A percentile compares a stretch with the other conserved stretches of the same genome.
Evolutionary conservation across 495 filamentous ascomycete genomes (phyloP).

Genomic region (Neurospora pannonica): DNA sequence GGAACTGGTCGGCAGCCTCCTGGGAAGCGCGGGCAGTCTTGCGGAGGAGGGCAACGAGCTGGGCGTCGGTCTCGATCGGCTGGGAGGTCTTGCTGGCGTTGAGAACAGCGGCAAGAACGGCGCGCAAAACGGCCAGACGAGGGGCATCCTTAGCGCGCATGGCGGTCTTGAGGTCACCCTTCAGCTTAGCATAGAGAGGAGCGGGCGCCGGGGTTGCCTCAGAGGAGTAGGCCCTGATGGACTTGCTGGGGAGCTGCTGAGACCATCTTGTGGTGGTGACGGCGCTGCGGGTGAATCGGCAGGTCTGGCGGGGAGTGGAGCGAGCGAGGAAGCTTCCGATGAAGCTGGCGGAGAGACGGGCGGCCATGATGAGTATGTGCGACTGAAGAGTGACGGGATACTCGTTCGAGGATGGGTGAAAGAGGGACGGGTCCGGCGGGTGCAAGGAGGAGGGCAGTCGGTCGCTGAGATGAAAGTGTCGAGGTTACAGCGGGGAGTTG

Average conservation of each 20-base stretch:
- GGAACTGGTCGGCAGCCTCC: slow-evolving; percentile 40
- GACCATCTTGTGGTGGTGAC: background rate
- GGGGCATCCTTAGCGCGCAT: slow-evolving; percentile 50
- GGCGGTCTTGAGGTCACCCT: slow-evolving; percentile 49
- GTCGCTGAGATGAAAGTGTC: background rate
- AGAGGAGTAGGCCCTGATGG: slow-evolving; percentile 28
- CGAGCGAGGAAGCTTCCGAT: slow-evolving; percentile 13
- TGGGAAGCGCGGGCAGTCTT: slow-evolving; percentile 29
- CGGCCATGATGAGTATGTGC: slow-evolving; percentile 7
- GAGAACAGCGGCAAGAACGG: slow-evolving; percentile 41
- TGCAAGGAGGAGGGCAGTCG: background rate
- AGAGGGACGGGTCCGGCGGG: background rate
- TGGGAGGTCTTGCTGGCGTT: slow-evolving; percentile 49
- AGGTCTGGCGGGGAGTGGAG: slow-evolving; percentile 6
- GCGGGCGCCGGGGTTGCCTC: slow-evolving; percentile 26
- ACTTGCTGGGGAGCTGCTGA: background rate
- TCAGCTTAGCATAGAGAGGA: slow-evolving; percentile 36
- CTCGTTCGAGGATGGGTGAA: background rate
- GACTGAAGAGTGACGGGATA: background rate
- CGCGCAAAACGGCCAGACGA: slow-evolving; percentile 44
- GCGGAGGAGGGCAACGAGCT: slow-evolving; percentile 44
- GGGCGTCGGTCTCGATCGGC: slow-evolving; percentile 46
- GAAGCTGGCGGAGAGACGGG: slow-evolving; percentile 6
- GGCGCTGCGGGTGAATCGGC: background rate
- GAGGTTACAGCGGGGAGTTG: background rate